Evolutionary conservation across 768 basidiomycete genomes (phyloP), one percentile per base, ranked within the genome.

Genomic region (Daedalea quercina): DNA sequence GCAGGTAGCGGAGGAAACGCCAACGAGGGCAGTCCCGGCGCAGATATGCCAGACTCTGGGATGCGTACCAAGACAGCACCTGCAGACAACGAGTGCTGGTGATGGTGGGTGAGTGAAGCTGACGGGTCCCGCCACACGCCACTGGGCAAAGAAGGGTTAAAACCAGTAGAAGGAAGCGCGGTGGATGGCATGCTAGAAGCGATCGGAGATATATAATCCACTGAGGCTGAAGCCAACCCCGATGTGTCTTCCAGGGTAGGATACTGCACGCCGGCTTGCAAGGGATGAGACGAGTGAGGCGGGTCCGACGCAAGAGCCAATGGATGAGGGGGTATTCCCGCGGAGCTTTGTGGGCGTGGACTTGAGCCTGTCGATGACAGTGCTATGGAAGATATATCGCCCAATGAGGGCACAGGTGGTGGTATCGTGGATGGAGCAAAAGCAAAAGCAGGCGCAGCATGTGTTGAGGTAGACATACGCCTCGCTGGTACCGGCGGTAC

Each of bases 381-480:
- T 22, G 61, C 48, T 47, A 71, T 67, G 3, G 68, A 34, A 17
- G 65, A 34, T 25, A 65, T 56, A 33, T 67, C 68, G 25, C 55
- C 50, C 43, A 71, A 60, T 1, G 70, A 57, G 3, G 65, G 23
- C 22, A 67, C 53, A 19, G 56, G 37, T 28, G 56, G 46, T 19
- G 57, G 53, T 13, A 58, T 25, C 23, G 54, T 43, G 3, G 57
- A 51, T 20, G 58, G 41, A 23, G 62, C 34, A 23, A 64, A 59
- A 3, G 66, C 44, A 50, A 72, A 71, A 13, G 60, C 43, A 0
- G 61, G 53, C 9, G 63, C 51, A 20, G 57, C 60, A 9, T 59
- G 31, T 17, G 60, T 52, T 22, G 65, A 55, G 6, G 54, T 54
- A 53, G 57, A 37, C 26, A 44, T 26, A 40, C 25, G 47, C 20